Evolutionary conservation across 495 filamentous ascomycete species (phyloP), one percentile per base, ranked within the genome.

Genomic region (Annulohypoxylon moriforme): DNA sequence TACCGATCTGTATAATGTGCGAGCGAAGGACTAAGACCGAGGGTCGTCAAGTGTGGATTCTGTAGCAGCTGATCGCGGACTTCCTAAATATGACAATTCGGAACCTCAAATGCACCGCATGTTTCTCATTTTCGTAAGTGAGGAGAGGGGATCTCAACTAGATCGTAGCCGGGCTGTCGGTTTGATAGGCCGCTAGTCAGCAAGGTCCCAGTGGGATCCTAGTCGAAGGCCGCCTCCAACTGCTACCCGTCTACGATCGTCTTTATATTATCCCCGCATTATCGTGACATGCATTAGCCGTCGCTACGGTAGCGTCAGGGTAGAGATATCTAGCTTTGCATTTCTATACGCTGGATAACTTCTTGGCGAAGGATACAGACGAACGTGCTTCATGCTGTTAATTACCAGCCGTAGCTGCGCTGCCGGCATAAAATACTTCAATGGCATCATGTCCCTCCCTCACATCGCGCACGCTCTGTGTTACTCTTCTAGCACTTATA

Each of bases 221-320:
- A 24, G 71, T 66, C 61, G 36, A 50, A 4, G 10, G 50, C 18
- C 60, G 47, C 31, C 42, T 20, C 34, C 5, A 61, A 56, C 29
- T 57, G 20, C 53, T 63, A 63, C 64, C 29, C 40, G 50, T 42
- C 62, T 29, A 20, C 13, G 25, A 52, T 60, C 34, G 34, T 64
- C 24, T 64, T 24, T 58, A 73, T 66, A 52, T 47, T 62, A 73
- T 69, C 71, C 61, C 65, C 71, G 65, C 71, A 69, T 66, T 65
- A 57, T 67, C 47, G 55, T 57, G 55, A 66, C 70, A 73, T 69
- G 64, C 65, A 66, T 65, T 61, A 66, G 60, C 61, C 14, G 24
- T 47, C 27, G 55, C 24, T 59, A 55, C 52, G 24, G 69, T 53
- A 47, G 33, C 27, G 24, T 7, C 31, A 61, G 27, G 62, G 20